A percentile compares a stretch with the other conserved stretches of the same genome.
Conservation (phyloP, 495 filamentous ascomycete species). For the Trichoderma orchidacearum region DNA sequence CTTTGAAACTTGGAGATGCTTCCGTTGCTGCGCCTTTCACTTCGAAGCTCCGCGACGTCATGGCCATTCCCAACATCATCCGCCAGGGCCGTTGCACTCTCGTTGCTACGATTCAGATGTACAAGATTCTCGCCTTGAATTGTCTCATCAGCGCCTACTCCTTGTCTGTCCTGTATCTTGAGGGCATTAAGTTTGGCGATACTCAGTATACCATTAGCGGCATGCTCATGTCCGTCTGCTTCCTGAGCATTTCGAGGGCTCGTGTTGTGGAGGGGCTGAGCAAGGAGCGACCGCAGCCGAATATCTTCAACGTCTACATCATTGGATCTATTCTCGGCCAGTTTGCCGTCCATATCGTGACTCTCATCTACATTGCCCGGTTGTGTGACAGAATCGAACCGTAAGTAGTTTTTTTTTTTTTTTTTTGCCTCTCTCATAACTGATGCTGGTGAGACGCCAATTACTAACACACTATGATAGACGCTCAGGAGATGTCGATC, state of each 20-base stretch:
- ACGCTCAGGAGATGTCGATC: constrained; percentile 60
- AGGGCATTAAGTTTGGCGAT: constrained; percentile 98
- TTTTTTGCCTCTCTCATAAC: not conserved
- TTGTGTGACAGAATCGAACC: constrained; percentile 75
- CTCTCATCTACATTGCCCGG: constrained; percentile 84
- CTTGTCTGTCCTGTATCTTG: constrained; percentile 87
- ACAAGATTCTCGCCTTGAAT: constrained; percentile 97
- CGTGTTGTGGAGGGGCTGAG: constrained; percentile 89
- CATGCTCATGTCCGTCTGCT: constrained; percentile 99
- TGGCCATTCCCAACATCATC: constrained; percentile 97
- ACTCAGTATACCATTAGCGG: constrained; percentile 97
- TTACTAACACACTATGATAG: constrained; percentile 32
- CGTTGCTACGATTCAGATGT: constrained; percentile 99
- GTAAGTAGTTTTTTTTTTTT: constrained; percentile 34
- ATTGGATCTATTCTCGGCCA: constrained; percentile 96
- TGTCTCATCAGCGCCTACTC: constrained; percentile 98
- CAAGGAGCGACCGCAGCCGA: constrained; percentile 94
- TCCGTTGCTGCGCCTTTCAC: constrained; percentile 97
- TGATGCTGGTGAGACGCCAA: too few relatives aligned
- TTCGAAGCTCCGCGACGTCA: constrained; percentile 90
- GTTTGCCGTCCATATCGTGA: constrained; percentile 91
- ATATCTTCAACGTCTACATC: constrained; percentile 99
- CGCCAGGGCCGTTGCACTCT: constrained; percentile 93
- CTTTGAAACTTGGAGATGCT: constrained; percentile 94
- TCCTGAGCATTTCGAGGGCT: constrained; percentile 89